Evolutionary conservation across 345 rosid species (phyloP), one percentile per base, ranked within the genome.

Genomic region (Dipteronia dyeriana): DNA sequence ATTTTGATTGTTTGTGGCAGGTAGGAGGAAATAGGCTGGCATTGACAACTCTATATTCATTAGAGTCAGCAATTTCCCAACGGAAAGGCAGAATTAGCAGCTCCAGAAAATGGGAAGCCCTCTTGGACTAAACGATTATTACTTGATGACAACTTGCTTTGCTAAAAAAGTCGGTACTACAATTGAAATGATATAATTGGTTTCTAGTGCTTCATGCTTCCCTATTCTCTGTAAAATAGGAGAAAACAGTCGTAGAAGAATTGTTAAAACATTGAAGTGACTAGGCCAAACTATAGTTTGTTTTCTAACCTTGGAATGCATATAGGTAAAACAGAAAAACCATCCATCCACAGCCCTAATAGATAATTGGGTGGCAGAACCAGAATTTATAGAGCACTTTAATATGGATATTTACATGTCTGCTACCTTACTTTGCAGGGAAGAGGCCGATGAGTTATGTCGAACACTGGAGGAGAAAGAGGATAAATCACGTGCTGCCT

Each of bases 371-470:
- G 38, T 56, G 3, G 61, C 0, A 6, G 25, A 5, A 1, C 10
- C 61, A 56, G n/a, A 17, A 56, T 56, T 11, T 53, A 20, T 59
- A 22, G 63, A 59, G 23, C 23, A n/a, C 4, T 59, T 9, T 59
- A 22, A n/a, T 39, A 34, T 20, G 16, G 38, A 20, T 16, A 31
- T 74, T 19, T 45, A 5, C 34, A 19, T 26, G 38, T 23, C 39
- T 0, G 38, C 0, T 29, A 26, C 34, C 29, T 31, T 13, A 53
- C 9, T 59, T 66, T 72, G 64, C 83, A 94, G 95, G 86, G 97
- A 94, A 87, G 63, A 59, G 83, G 94, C 92, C 0, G 92, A 92
- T 74, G 98, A 94, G 79, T 73, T 94, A 70, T 96, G 98, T 76
- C 80, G 83, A 77, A 90, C 98, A 7, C 61, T 91, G 31, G 97